These are phyloP conservation scores for Podaxis sp. DNA, from an alignment of 768 basidiomycete genomes.

Conservation along the genomic window DNA sequence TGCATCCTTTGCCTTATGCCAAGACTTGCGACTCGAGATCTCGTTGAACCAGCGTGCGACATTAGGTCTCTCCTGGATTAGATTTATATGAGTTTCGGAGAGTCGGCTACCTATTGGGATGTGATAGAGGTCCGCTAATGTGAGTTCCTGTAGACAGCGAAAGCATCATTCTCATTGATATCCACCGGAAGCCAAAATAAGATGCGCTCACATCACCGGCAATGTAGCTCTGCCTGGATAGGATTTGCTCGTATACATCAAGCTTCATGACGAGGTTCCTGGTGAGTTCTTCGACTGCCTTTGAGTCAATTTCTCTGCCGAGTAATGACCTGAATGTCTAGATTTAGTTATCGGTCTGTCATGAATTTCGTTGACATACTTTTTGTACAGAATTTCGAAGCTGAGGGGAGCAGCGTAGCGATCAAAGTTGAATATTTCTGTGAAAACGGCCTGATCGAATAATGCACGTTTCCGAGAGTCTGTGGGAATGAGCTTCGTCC, in stretches of 20 bases:
- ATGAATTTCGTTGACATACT: constrained; percentile 14
- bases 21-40: constrained; percentile 43
- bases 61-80: constrained; percentile 39
- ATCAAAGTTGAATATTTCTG: constrained; percentile 50
- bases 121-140: constrained; percentile 47
- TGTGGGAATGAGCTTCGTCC: constrained; percentile 46
- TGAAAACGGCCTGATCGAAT: constrained; percentile 40
- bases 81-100: constrained; percentile 14
- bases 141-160: constrained; percentile 31
- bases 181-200: not conserved
- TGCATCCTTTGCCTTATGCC: constrained; percentile 29
- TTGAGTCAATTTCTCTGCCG: not conserved
- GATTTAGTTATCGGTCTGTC: not conserved
- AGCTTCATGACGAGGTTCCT: constrained; percentile 24
- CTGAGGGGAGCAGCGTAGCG: constrained; percentile 29
- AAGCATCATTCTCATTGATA: not conserved
- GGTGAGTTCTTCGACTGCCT: not conserved
- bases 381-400: constrained; percentile 48
- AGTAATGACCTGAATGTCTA: not conserved
- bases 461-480: constrained; percentile 30
- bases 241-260: constrained; percentile 45
- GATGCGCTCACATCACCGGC: constrained; percentile 37
- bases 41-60: constrained; percentile 55
- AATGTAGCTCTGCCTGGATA: constrained; percentile 46
- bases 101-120: constrained; percentile 35